Conservation (phyloP, 2,329 filamentous ascomycete genomes). For the Kalmusia sp. region DNA sequence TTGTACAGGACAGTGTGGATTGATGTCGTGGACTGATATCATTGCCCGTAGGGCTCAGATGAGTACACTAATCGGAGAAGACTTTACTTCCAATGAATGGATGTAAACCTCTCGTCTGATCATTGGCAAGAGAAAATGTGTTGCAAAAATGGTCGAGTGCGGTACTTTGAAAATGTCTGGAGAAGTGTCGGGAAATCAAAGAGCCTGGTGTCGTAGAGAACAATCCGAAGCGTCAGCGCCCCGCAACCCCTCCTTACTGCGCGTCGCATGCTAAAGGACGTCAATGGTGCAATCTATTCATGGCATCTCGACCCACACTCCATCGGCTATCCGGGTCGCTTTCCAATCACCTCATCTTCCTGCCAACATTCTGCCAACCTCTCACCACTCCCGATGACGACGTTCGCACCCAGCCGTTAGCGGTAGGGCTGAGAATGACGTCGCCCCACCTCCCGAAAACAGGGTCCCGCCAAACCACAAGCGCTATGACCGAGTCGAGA, state of each 20-base stretch:
- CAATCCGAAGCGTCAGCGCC: background rate
- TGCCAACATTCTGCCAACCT: background rate
- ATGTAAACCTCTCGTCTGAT: no score
- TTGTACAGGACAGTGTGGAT: background rate
- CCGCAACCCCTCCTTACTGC: background rate
- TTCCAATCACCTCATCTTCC: background rate
- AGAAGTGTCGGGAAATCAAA: background rate
- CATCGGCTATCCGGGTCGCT: background rate
- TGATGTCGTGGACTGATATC: background rate
- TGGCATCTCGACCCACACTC: background rate
- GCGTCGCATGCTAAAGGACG: background rate
- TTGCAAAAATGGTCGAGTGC: no score
- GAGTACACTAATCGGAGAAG: no score
- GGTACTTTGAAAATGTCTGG: background rate
- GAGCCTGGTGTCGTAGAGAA: background rate
- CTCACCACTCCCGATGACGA: constrained; percentile 2
- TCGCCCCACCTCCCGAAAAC: background rate
- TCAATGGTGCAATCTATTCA: background rate
- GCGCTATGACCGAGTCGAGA: constrained; percentile 8
- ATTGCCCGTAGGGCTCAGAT: no score
- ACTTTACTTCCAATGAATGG: no score
- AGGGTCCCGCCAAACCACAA: constrained; percentile 10
- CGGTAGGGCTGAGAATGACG: constrained; percentile 13
- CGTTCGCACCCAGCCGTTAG: constrained; percentile 1
- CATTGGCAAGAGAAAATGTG: no score